Base-by-base conservation (phyloP, 495 filamentous ascomycete genomes). In the Aspergillus haitiensis region DNA sequence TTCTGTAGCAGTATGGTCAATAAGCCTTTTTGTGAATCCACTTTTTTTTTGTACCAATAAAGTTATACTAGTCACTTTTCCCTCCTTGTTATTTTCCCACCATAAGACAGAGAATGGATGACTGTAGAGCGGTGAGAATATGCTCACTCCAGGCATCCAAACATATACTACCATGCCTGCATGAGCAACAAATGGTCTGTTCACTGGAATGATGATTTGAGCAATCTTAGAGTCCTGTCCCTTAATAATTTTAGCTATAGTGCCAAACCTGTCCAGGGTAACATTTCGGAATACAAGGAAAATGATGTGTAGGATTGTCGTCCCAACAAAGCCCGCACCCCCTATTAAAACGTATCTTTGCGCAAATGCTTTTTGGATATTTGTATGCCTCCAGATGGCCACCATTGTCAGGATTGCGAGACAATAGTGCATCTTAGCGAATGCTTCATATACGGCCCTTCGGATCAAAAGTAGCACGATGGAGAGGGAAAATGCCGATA, bases 61-160 rank as follows among this genome's bases (percentile, higher is more conserved):
- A 7, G 42, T 7, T 7, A 45, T 45, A 5, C 42, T 45, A 15
- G 42, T 45, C 5, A 15, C 42, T 45, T 45, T 45, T 15, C 42
- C 42, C 16, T 45, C 7, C 13, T 45, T 15, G 13, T 45, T 45
- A 15, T 7, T 45, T 15, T 45, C 42, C 42, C 42, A 45, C 42
- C 42, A 45, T 15, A 45, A 9, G 12, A 45, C 16, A 7, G 42
- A 7, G 42, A 45, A 45, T 45, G 42, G 42, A 45, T 45, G 42
- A 15, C 7, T 45, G 16, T 45, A 15, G 42, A 45, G 13, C 42
- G 42, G 42, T 5, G 42, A 45, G 13, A 45, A 45, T 8, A 45
- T 7, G 42, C 42, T 45, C 42, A 45, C 42, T 45, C 42, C 42
- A 7, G 42, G 42, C 42, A 45, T 45, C 42, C 42, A 45, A n/a